A percentile compares a stretch with the other conserved stretches of the same genome.
Conservation (phyloP, 768 basidiomycete genomes). For the Suillus spraguei region DNA sequence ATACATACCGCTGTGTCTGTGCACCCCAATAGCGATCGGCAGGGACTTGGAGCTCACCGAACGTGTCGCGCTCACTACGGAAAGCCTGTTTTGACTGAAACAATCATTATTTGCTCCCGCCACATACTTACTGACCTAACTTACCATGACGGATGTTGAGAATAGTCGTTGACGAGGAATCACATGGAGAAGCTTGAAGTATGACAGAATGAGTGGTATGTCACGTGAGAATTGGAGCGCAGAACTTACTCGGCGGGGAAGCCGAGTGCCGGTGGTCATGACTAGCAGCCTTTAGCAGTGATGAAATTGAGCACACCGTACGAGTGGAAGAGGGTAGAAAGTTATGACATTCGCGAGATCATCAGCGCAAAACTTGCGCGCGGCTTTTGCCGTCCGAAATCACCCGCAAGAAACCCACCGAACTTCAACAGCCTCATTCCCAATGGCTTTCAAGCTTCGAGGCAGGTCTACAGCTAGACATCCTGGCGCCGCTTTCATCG, state of each 20-base stretch:
- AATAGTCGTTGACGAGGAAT: conserved; percentile 21
- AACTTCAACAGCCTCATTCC: not conserved
- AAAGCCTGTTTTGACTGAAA: conserved; percentile 51
- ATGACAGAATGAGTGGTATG: conserved; percentile 1
- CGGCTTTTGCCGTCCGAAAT: conserved; percentile 17
- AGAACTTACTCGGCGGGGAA: conserved; percentile 17
- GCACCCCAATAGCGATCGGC: conserved; percentile 95
- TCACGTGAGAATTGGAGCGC: conserved; percentile 25
- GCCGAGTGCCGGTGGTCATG: conserved; percentile 14
- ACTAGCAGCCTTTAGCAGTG: not conserved
- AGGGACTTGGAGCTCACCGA: conserved; percentile 91
- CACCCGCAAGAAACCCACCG: conserved; percentile 7
- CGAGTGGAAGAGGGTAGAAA: not conserved
- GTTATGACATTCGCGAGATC: not conserved
- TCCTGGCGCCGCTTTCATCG: not conserved
- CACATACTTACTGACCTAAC: conserved; percentile 2
- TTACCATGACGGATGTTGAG: conserved; percentile 42
- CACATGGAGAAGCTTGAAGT: conserved; percentile 10
- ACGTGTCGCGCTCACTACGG: conserved; percentile 90
- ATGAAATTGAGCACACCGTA: not conserved
- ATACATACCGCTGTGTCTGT: conserved; percentile 86
- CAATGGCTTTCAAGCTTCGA: not conserved
- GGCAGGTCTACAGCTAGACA: not conserved
- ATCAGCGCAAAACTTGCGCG: conserved; percentile 3
- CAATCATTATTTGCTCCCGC: not conserved